A percentile compares a stretch with the other conserved stretches of the same genome.
Evolutionary conservation across 2,329 filamentous ascomycete species (phyloP).

Genomic region (Fusarium buharicum): DNA sequence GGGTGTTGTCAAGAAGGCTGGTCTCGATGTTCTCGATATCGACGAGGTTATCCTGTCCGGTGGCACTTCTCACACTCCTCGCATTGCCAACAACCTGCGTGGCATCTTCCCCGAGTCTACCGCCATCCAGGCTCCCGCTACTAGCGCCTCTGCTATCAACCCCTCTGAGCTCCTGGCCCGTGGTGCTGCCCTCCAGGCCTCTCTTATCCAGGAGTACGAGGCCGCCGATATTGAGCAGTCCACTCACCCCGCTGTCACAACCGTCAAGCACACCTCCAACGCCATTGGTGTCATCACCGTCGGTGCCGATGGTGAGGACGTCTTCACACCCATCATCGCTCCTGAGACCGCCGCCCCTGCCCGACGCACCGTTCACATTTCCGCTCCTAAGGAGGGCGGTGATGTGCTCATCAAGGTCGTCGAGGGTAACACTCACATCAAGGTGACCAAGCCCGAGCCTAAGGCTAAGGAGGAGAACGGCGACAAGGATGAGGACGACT

Average conservation of each 20-base stretch:
- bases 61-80: constrained; percentile 91
- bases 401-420: constrained; percentile 89
- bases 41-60: constrained; percentile 95
- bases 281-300: constrained; percentile 86
- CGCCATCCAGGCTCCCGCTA: constrained; percentile 83
- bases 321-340: constrained; percentile 83
- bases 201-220: constrained; percentile 93
- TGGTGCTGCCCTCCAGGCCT: constrained; percentile 95
- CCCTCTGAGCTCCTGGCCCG: constrained; percentile 89
- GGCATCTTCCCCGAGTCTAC: constrained; percentile 85
- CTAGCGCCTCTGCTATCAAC: constrained; percentile 82
- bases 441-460: constrained; percentile 87
- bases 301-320: constrained; percentile 67
- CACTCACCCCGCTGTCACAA: constrained; percentile 93
- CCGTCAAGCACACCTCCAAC: constrained; percentile 87
- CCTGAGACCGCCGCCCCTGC: constrained; percentile 91
- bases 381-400: constrained; percentile 80
- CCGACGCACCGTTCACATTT: constrained; percentile 82
- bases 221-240: constrained; percentile 93
- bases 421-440: constrained; percentile 91
- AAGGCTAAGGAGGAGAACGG: constrained; percentile 76
- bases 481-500: constrained; percentile 73
- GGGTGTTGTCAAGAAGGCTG: constrained; percentile 89
- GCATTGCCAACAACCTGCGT: constrained; percentile 84
- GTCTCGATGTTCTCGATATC: constrained; percentile 89